phyloP scores from a whole-genome alignment of 73 alveolate genomes.

The Paraurostyla sp. region DNA sequence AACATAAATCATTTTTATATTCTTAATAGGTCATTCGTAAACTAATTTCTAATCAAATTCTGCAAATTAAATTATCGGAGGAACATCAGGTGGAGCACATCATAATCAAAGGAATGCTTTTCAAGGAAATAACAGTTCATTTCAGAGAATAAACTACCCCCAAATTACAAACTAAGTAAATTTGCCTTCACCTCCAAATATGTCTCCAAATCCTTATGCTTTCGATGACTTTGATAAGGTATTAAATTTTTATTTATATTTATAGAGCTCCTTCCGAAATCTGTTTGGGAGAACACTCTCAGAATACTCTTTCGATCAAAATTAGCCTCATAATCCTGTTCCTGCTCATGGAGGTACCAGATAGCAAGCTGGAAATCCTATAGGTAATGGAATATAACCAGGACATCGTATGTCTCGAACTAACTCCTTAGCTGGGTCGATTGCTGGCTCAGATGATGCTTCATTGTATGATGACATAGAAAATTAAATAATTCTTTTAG shows the following conservation, averaged over 20 bases:
- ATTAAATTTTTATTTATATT: background rate
- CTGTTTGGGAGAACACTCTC: slow-evolving; percentile 21
- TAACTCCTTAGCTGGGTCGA: slow-evolving; percentile 24
- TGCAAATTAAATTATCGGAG: background rate
- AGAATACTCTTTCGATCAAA: slow-evolving; percentile 24
- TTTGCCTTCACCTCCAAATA: slow-evolving; percentile 16
- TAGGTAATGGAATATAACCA: no score
- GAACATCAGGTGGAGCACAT: background rate
- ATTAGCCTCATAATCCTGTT: background rate
- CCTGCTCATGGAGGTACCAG: background rate
- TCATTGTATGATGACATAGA: no score
- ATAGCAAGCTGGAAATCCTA: background rate
- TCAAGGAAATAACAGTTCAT: background rate
- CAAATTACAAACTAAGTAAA: slow-evolving; percentile 21
- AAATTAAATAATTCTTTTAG: background rate
- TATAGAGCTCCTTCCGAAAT: background rate
- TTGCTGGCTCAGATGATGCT: slow-evolving; percentile 47
- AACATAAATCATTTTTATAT: background rate
- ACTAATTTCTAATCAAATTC: background rate
- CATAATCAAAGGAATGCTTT: background rate
- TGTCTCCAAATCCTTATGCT: slow-evolving; percentile 61
- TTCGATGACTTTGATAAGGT: slow-evolving; percentile 51
- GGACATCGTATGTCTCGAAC: slow-evolving; percentile 29
- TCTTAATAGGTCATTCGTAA: background rate
- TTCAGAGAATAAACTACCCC: slow-evolving; percentile 26